These are phyloP conservation scores for Aspergillus tanneri DNA, from an alignment of 2,329 filamentous ascomycete genomes.

Conservation along the genomic window DNA sequence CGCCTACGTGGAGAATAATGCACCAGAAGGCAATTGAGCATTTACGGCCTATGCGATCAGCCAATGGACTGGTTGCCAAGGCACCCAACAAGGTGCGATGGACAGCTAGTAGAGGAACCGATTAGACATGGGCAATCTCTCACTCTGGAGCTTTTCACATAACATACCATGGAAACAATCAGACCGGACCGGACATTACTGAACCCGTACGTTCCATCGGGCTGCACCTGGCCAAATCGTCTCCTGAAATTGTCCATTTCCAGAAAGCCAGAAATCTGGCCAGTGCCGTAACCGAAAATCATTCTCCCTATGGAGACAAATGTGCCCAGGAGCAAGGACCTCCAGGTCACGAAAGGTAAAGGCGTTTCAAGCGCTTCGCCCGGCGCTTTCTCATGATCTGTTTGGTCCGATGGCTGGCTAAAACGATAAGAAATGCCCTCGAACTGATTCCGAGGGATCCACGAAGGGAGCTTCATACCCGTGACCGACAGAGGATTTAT, in stretches of 20 bases:
- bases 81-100: conserved; percentile 42
- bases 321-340: conserved; percentile 41
- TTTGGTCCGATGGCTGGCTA: background rate
- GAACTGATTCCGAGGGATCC: conserved; percentile 8
- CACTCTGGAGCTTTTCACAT: background rate
- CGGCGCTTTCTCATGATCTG: conserved; percentile 21
- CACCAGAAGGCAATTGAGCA: conserved; percentile 43
- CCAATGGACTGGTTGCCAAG: conserved; percentile 44
- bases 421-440: conserved; percentile 5
- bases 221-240: conserved; percentile 35
- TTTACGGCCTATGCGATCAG: conserved; percentile 44
- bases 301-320: conserved; percentile 47
- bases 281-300: conserved; percentile 44
- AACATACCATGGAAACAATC: conserved; percentile 42
- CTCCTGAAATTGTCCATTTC: conserved; percentile 41
- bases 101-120: background rate
- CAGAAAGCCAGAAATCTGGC: conserved; percentile 46
- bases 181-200: conserved; percentile 40
- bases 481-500: background rate
- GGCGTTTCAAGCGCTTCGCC: conserved; percentile 26
- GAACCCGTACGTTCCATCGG: conserved; percentile 33
- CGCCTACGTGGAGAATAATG: conserved; percentile 39
- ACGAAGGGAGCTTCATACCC: conserved; percentile 9
- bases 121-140: background rate
- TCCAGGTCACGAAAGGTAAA: conserved; percentile 37